phyloP scores from a whole-genome alignment of 2,329 filamentous ascomycete species.

The Mycosphaerella sp. region DNA sequence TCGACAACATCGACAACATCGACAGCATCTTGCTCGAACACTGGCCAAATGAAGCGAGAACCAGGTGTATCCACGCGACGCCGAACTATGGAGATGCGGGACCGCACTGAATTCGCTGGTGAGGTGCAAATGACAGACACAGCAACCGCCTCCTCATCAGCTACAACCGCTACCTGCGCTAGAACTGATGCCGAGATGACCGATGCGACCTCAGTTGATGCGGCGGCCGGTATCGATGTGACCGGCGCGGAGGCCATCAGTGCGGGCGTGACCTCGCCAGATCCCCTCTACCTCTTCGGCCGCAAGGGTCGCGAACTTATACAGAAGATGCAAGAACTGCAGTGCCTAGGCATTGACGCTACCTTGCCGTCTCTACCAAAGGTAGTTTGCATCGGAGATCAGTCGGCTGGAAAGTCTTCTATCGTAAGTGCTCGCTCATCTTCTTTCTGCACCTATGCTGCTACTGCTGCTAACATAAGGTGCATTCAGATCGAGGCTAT shows the following conservation, averaged over 20 bases:
- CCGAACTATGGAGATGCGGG: conserved; percentile 3
- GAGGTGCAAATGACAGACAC: not conserved
- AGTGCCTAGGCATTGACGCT: conserved; percentile 66
- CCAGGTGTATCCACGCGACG: not conserved
- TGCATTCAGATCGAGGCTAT: conserved; percentile 38
- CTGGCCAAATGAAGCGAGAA: conserved; percentile 8
- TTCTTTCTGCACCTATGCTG: not conserved
- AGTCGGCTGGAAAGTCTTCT: conserved; percentile 75
- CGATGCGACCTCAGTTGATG: not conserved
- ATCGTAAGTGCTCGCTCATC: conserved; percentile 35
- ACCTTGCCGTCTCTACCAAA: conserved; percentile 64
- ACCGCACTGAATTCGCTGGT: not conserved
- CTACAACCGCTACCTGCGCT: conserved; percentile 6
- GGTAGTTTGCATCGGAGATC: conserved; percentile 77
- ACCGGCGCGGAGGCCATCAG: not conserved
- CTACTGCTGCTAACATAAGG: not conserved
- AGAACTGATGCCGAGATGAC: conserved; percentile 9
- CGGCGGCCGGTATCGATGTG: too few species aligned
- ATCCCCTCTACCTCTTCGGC: conserved; percentile 49
- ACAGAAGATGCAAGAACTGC: conserved; percentile 60
- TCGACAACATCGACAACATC: not conserved
- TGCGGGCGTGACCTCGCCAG: not conserved
- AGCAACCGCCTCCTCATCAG: not conserved
- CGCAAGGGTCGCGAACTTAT: conserved; percentile 60
- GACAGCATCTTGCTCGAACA: not conserved